Base-by-base conservation (phyloP, 1,284 basidiomycete genomes). In the Ustilago crameri region DNA sequence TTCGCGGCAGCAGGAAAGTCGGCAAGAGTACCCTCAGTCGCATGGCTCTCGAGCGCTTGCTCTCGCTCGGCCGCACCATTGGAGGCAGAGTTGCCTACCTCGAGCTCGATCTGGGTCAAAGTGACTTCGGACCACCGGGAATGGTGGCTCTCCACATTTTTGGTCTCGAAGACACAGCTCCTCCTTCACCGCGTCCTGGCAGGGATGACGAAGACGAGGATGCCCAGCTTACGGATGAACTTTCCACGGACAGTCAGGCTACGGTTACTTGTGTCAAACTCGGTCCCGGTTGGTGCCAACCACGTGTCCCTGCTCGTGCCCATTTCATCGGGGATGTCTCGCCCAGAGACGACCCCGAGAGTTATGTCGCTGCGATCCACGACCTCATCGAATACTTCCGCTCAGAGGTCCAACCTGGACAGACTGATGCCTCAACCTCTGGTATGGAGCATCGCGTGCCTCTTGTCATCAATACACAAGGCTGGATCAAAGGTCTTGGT, bases 401-500 rank as follows among this genome's bases (percentile, higher is more conserved):
- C 17, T 35, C 23, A 18, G 46, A 60, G 23, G 52, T 70, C 22
- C 70, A 67, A 37, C 55, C 43, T 3, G 50, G 55, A 12, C 46
- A 52, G 22, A 24, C 42, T 17, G 37, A 43, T 20, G 48, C 14
- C 5, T 30, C 30, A 9, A 15, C 51, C 34, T 20, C 42, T n/a
- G 45, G 43, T 17, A 27, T 20, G 5, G 27, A 46, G 27, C 35
- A 40, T 20, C 44, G 58, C 12, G 71, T 84, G 4, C 95, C 95
- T 0, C 88, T 98, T 5, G 87, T 98, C 9, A 88, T 98, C 55
- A 98, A 98, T 83, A 97, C 93, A 0, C 95, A 95, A 88, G 95
- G 95, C 2, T 98, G 95, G 95, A 88, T 89, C 15, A 97, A 95
- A 83, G 95, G 95, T 2, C 88, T 97, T 1, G 95, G 95, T 2